Base-by-base conservation (phyloP, 1,139 yeast species). In the Geotrichum histeridarum region DNA sequence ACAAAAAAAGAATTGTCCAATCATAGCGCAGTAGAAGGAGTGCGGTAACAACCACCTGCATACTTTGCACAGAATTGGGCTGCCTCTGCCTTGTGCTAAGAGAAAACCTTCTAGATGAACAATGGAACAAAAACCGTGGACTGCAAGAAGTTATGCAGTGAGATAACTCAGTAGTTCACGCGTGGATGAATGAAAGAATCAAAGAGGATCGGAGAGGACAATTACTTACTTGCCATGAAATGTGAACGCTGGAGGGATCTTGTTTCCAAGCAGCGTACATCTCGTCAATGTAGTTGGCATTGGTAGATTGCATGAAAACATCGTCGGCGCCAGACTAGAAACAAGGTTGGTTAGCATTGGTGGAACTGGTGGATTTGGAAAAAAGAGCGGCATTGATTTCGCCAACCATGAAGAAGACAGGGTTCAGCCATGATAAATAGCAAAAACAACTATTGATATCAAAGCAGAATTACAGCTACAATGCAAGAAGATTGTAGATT, bases 221-320 rank as follows among this genome's bases (percentile, higher is more conserved):
- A 14, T 5, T 36, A 55, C 60, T 50, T 52, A 60, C 77, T 69
- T 89, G 86, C 99, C 99, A 93, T 31, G 98, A 91, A 46, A 84
- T 84, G 71, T 93, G 99, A 48, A 93, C 99, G 54, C 93, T 82
- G 52, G 78, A 62, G 33, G 99, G 99, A 70, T 94, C 98, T 62
- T 83, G 71, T 67, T 82, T 80, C 98, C 98, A 93, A 50, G 96
- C 93, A 61, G 83, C 82, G 72, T 90, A 94, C 99, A 93, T 93
- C 74, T 93, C 98, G 71, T 93, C 99, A 65, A 94, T 86, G 73
- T 93, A 93, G 67, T 83, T 84, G 62, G 96, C 95, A 72, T 88
- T 88, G 69, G 84, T 83, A 55, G 95, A 82, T 64, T 86, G 89
- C 64, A 91, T 75, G 72, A 93, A 93, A 50, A 83, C 79, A 72